These are phyloP conservation scores for Cutaneotrichosporon mucoides DNA, from an alignment of 1,284 basidiomycete genomes.

Conservation along the genomic window DNA sequence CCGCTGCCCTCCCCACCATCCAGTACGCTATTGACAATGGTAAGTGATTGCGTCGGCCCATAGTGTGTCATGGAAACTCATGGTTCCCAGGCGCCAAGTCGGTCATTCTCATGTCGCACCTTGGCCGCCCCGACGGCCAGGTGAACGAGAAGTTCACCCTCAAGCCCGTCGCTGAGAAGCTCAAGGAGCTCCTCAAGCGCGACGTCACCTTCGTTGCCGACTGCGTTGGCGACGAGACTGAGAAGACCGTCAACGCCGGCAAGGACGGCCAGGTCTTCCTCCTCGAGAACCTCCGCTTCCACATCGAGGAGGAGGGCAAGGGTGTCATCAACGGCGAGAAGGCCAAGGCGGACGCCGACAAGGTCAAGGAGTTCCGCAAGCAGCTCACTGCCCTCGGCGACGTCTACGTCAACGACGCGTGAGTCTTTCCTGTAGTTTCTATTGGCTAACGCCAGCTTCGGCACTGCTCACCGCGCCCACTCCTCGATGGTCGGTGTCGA, in stretches of 20 bases:
- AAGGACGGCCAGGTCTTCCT: conserved; percentile 77
- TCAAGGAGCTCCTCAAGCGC: conserved; percentile 64
- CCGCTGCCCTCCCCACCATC: conserved; percentile 93
- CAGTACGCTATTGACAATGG: conserved; percentile 88
- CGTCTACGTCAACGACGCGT: conserved; percentile 96
- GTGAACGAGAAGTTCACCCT: conserved; percentile 86
- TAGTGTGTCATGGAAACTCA: too few relatives aligned
- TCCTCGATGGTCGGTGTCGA: conserved; percentile 98
- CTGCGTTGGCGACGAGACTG: conserved; percentile 80
- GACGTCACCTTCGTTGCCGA: conserved; percentile 79
- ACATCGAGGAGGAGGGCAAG: conserved; percentile 98
- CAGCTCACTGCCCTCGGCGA: conserved; percentile 88
- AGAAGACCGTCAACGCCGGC: conserved; percentile 69
- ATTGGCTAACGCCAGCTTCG: conserved; percentile 57
- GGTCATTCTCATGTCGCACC: conserved; percentile 94
- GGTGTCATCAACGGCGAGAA: conserved; percentile 76
- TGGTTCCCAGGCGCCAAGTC: conserved; percentile 64
- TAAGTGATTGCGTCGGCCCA: conserved; percentile 40
- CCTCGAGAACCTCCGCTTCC: conserved; percentile 97
- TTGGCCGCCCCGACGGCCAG: conserved; percentile 95
- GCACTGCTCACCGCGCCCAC: conserved; percentile 96
- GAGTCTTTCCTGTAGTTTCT: conserved; percentile 11
- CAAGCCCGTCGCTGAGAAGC: conserved; percentile 70
- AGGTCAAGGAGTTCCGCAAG: conserved; percentile 79
- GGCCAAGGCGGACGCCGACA: conserved; percentile 80